Conservation (phyloP, 176 grass and related monocot species). For the Lolium rigidum region DNA sequence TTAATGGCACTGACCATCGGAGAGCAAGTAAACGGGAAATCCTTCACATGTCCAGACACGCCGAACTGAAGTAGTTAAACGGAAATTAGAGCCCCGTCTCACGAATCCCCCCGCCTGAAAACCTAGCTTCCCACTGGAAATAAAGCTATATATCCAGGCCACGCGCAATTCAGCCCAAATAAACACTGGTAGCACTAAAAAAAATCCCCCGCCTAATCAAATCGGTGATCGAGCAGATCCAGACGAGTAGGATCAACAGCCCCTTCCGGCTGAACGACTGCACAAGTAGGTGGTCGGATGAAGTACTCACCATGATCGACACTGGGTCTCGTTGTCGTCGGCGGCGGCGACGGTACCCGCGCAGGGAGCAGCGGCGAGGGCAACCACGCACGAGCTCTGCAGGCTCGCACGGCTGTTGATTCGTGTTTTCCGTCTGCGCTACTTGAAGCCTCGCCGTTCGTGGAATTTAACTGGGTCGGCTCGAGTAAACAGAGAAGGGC, state of each 20-base stretch:
- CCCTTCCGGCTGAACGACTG: background rate
- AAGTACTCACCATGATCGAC: constrained; percentile 19
- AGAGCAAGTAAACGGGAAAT: too few relatives aligned
- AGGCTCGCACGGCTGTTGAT: background rate
- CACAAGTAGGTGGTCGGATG: background rate
- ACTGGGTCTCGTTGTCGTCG: background rate
- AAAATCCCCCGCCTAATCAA: background rate
- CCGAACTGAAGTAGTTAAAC: background rate
- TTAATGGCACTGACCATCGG: background rate
- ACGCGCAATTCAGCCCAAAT: background rate
- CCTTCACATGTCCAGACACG: too few relatives aligned
- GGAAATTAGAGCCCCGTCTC: background rate
- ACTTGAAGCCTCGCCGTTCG: too few relatives aligned
- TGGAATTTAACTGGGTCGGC: too few relatives aligned
- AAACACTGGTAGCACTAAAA: background rate
- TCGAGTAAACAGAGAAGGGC: too few relatives aligned
- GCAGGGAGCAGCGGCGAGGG: background rate
- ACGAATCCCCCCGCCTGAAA: background rate
- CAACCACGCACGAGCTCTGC: background rate
- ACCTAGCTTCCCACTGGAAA: background rate
- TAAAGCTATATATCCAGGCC: background rate
- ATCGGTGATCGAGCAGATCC: background rate
- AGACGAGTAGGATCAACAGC: background rate
- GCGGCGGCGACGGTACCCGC: background rate
- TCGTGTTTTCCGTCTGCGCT: background rate